phyloP scores from a whole-genome alignment of 1,284 basidiomycete genomes.

The Puccinia horiana region DNA sequence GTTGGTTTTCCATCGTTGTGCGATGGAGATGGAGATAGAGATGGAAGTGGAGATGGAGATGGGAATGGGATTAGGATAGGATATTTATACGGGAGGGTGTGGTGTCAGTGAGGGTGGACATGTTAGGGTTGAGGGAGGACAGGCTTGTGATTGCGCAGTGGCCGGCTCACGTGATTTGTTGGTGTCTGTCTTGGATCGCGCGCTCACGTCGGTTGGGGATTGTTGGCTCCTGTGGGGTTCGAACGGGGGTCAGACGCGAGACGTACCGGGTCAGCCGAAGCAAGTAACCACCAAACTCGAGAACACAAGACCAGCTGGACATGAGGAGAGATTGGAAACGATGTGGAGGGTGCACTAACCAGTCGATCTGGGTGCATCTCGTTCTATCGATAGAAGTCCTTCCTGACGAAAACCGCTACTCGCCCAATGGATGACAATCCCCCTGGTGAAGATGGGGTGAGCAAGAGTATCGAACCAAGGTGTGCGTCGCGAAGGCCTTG shows the following conservation, averaged over 20 bases:
- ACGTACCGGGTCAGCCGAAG: neutral
- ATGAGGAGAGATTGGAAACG: slow-evolving; percentile 1
- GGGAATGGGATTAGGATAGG: neutral
- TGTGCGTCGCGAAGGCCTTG: slow-evolving; percentile 14
- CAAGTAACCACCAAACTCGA: neutral
- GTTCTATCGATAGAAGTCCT: neutral
- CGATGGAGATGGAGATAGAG: neutral
- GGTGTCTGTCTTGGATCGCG: slow-evolving; percentile 16
- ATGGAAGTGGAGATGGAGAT: neutral
- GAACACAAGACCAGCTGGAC: neutral
- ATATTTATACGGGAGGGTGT: neutral
- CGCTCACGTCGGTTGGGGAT: slow-evolving; percentile 6
- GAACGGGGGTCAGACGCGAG: slow-evolving; percentile 33
- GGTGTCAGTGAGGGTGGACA: neutral
- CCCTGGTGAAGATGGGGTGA: slow-evolving; percentile 10
- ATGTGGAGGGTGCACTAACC: neutral
- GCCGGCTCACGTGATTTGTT: slow-evolving; percentile 38
- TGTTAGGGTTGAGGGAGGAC: neutral
- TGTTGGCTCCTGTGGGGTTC: slow-evolving; percentile 25
- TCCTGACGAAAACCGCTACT: neutral
- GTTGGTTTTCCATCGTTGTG: neutral
- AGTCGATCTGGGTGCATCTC: slow-evolving; percentile 22
- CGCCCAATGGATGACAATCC: slow-evolving; percentile 1
- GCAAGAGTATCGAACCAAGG: slow-evolving; percentile 5
- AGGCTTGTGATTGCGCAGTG: slow-evolving; percentile 14